Evolutionary conservation across 495 filamentous ascomycete species (phyloP), one percentile per base, ranked within the genome.

Genomic region (Hypoxylon rickii): DNA sequence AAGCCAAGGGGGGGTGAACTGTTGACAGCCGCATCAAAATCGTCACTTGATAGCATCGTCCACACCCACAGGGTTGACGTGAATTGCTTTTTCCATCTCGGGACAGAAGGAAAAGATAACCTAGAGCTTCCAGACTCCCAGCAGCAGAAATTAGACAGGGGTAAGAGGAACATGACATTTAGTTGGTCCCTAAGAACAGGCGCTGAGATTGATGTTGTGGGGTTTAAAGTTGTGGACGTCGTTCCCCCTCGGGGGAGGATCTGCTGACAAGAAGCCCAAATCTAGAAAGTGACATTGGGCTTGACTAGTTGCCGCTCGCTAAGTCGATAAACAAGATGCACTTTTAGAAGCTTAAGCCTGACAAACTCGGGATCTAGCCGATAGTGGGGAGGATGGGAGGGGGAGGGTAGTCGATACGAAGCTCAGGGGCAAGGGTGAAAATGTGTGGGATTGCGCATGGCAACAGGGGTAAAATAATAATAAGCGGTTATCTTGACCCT

Each of bases 281-380:
- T 59, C 44, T 13, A 59, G 60, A 64, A 64, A 64, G 60, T 64
- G 55, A 59, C 45, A 64, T 59, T 41, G 52, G 10, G 24, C 33
- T 48, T 41, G 11, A 36, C 12, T 36, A 13, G 7, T 21, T 17
- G 31, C 7, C 16, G 31, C 19, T 52, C 33, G 43, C 41, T 43
- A 49, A 43, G 53, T 34, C 18, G 47, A 32, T 48, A 34, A 36
- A 38, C 12, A 48, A 40, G 39, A 54, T 58, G 53, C 44, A 39
- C 10, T 40, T 36, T 36, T 21, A n/a, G 39, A 46, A 15, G 10
- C 18, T 31, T 44, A 26, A 51, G 36, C 17, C 43, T 13, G 45
- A 26, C 22, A 18, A 56, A 40, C 17, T 49, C 51, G 50, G 60
- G 32, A 26, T 41, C 50, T 51, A 64, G 42, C 50, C 50, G 55